Conservation (phyloP, 2,329 filamentous ascomycete genomes). For the Cladophialophora exuberans region DNA sequence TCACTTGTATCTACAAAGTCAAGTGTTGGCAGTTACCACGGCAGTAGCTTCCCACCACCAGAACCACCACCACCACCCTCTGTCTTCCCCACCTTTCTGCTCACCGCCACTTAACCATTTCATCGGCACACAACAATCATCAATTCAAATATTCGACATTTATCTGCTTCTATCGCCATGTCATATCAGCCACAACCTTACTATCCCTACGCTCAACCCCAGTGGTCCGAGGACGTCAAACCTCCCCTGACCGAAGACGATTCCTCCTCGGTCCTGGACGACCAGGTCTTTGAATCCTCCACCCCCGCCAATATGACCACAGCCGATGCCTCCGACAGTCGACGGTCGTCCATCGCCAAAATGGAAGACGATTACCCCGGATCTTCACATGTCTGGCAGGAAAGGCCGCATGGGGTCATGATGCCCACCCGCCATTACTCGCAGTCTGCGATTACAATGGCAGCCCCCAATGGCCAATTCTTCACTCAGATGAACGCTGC, state of each 20-base stretch:
- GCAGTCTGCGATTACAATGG: conserved; percentile 51
- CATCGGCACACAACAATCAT: conserved; percentile 22
- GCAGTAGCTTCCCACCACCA: conserved; percentile 17
- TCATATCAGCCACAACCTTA: conserved; percentile 47
- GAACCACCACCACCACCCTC: too few relatives aligned
- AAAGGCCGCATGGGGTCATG: conserved; percentile 49
- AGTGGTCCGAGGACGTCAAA: conserved; percentile 48
- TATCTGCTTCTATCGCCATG: conserved; percentile 35
- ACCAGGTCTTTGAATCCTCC: conserved; percentile 55
- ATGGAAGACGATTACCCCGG: conserved; percentile 57
- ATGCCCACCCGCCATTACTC: conserved; percentile 46
- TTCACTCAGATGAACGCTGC: conserved; percentile 66
- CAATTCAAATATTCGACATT: conserved; percentile 13
- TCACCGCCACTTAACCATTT: conserved; percentile 26
- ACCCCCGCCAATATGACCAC: conserved; percentile 50
- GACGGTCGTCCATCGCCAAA: conserved; percentile 51
- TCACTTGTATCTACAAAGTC: conserved; percentile 2
- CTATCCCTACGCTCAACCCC: conserved; percentile 48
- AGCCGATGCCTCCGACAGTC: conserved; percentile 45
- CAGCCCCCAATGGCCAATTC: conserved; percentile 56
- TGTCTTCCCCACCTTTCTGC: conserved; percentile 25
- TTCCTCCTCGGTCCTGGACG: conserved; percentile 56
- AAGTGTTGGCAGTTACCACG: conserved; percentile 2
- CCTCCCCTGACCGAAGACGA: conserved; percentile 50
- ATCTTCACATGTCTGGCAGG: conserved; percentile 55